Evolutionary conservation across 2,329 filamentous ascomycete genomes (phyloP).

Genomic region (Microdochium bolleyi): DNA sequence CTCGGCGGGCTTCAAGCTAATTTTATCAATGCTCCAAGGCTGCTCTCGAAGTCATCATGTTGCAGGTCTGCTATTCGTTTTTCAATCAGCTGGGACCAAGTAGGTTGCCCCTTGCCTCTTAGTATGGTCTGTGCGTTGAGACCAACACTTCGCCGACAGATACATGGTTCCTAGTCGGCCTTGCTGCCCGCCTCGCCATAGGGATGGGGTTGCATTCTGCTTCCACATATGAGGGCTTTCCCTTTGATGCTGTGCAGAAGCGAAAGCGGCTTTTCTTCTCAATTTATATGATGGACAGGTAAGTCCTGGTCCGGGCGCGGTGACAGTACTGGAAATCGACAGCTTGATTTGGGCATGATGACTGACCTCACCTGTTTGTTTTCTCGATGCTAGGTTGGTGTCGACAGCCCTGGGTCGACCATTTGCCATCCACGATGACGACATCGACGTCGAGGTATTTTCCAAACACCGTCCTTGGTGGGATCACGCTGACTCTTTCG

Average conservation of each 20-base stretch:
- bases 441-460: slow-evolving; percentile 27
- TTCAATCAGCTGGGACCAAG: slow-evolving; percentile 38
- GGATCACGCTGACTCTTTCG: neutral
- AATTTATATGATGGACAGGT: slow-evolving; percentile 41
- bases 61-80: slow-evolving; percentile 39
- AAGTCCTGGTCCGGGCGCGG: too few species aligned
- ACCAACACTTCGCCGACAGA: slow-evolving; percentile 15
- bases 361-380: too few species aligned
- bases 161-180: slow-evolving; percentile 36
- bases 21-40: slow-evolving; percentile 14
- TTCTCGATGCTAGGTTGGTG: slow-evolving; percentile 29
- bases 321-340: too few species aligned
- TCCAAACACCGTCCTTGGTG: neutral
- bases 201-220: slow-evolving; percentile 32
- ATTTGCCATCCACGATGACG: slow-evolving; percentile 36
- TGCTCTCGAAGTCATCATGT: slow-evolving; percentile 32
- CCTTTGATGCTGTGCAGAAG: slow-evolving; percentile 22
- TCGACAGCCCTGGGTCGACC: slow-evolving; percentile 34
- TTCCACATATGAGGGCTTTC: slow-evolving; percentile 22
- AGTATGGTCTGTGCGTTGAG: neutral
- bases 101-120: too few species aligned
- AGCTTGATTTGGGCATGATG: too few species aligned
- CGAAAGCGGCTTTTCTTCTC: slow-evolving; percentile 36
- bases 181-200: slow-evolving; percentile 31
- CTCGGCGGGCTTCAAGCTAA: neutral